phyloP scores from a whole-genome alignment of 768 basidiomycete genomes.

The Rhodotorula sphaerocarpa region DNA sequence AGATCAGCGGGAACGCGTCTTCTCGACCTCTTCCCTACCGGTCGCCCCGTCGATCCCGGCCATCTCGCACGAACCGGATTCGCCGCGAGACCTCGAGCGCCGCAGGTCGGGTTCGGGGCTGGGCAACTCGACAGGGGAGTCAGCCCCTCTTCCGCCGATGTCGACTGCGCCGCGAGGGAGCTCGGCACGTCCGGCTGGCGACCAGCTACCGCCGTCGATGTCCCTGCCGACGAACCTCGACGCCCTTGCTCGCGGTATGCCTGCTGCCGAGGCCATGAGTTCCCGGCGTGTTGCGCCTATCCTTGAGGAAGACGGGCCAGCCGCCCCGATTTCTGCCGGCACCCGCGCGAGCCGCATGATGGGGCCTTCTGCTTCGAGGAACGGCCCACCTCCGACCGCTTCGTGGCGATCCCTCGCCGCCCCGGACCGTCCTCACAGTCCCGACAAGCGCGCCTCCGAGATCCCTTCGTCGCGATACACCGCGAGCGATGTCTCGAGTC shows the following conservation, averaged over 20 bases:
- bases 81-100: background rate
- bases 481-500: constrained; percentile 69
- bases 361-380: too few species aligned
- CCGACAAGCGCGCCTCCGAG: constrained; percentile 12
- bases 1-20: background rate
- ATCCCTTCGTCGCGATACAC: background rate
- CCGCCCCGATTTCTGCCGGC: background rate
- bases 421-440: background rate
- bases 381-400: too few species aligned
- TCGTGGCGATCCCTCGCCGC: background rate
- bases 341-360: background rate
- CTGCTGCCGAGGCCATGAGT: background rate
- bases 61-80: background rate
- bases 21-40: too few species aligned
- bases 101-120: constrained; percentile 17
- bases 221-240: constrained; percentile 52
- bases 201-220: constrained; percentile 53
- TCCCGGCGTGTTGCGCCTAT: background rate
- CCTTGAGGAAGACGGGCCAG: background rate
- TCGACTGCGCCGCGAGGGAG: background rate
- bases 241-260: constrained; percentile 28
- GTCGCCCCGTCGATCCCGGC: background rate
- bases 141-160: too few species aligned
- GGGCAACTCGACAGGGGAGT: background rate
- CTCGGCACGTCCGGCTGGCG: constrained; percentile 2